Base-by-base conservation (phyloP, 768 basidiomycete species). In the Lentinus brumalis region DNA sequence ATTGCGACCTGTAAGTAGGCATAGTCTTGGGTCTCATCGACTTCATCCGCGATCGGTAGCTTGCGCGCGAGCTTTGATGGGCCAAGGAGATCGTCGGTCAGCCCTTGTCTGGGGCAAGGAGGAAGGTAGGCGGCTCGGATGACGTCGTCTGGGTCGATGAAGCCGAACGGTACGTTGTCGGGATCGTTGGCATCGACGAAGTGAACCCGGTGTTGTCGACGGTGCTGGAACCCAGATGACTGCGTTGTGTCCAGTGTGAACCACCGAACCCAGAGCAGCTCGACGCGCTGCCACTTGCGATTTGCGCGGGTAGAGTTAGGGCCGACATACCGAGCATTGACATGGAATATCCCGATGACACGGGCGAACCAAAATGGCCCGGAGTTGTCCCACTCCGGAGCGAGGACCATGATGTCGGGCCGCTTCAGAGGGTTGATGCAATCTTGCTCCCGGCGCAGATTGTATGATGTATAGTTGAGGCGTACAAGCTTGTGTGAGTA, bases 381-480 rank as follows among this genome's bases (percentile, higher is more conserved):
- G 47, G n/a, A n/a, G n/a, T n/a, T 41, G 26, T 30, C 32, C 10
- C 15, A 29, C 4, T 49, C 38, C 30, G 65, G 55, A 15, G 66
- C 44, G 0, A 62, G 62, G 0, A 70, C 46, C 68, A 75, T 70
- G 45, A 83, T 52, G 40, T 80, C 69, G 1, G 70, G 40, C 11
- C 78, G 71, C 0, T 67, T 77, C 0, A 64, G 51, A 11, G 76
- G 73, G 53, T 80, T 80, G 53, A 83, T 66, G 0, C 71, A 63
- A 57, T 83, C 81, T 59, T 81, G 77, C 4, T 64, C 70, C 0
- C 76, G 68, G n/a, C 75, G 72, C 16, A 77, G 49, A 63, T 82
- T 76, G 64, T 81, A 82, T 0, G 75, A 77, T 0, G 78, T 79
- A 65, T 77, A 79, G 61, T 78, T 76, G 51, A 80, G 46, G 0